These are phyloP conservation scores for Alternaria alternata DNA, from an alignment of 2,329 filamentous ascomycete species.

Conservation along the genomic window DNA sequence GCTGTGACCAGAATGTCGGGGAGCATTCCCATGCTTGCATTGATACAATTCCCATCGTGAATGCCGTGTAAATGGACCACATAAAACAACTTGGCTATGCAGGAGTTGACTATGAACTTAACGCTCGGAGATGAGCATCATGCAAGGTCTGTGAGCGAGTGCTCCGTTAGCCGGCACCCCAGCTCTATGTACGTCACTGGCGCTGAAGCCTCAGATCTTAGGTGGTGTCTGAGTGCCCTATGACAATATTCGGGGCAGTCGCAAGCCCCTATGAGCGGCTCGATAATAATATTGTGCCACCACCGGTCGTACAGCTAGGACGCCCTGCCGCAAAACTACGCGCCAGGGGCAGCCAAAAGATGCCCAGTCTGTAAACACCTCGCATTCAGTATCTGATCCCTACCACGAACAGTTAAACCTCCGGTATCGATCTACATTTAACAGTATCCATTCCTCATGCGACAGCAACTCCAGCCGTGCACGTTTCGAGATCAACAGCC, in stretches of 20 bases:
- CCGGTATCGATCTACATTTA: conserved; percentile 38
- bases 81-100: conserved; percentile 3
- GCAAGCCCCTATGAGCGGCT: conserved; percentile 8
- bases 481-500: conserved; percentile 32
- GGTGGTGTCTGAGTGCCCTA: conserved; percentile 8
- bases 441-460: conserved; percentile 17
- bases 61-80: conserved; percentile 5
- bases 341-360: conserved; percentile 18
- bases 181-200: conserved; percentile 36
- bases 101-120: conserved; percentile 14
- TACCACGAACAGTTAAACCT: conserved; percentile 29
- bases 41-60: neutral
- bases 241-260: neutral
- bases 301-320: neutral
- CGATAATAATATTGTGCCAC: conserved; percentile 7
- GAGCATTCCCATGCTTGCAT: neutral
- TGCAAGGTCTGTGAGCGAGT: conserved; percentile 28
- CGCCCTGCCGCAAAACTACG: conserved; percentile 11
- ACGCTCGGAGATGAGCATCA: conserved; percentile 37
- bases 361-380: conserved; percentile 7
- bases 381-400: conserved; percentile 24
- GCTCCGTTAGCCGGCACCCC: conserved; percentile 19
- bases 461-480: conserved; percentile 31
- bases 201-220: conserved; percentile 7
- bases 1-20: neutral